Percentiles rank a stretch among this genome's conserved stretches.
These are phyloP conservation scores for Cryptosporidium xiaoi DNA, from an alignment of 169 alveolate species.

Conservation along the genomic window DNA sequence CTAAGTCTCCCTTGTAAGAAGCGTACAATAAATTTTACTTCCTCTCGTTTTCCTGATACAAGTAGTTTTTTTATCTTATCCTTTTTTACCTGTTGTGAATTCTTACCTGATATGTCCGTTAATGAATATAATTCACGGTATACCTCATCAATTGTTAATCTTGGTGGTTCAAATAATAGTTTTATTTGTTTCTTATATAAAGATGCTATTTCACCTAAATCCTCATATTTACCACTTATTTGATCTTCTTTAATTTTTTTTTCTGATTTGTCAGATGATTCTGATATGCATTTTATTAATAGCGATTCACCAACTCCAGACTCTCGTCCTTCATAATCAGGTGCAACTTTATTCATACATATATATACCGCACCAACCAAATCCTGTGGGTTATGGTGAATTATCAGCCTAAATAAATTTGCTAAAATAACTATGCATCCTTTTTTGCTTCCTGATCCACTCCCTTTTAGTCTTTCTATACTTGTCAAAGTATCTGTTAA, in stretches of 20 bases:
- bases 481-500: slow-evolving; percentile 82
- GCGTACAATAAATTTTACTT: slow-evolving; percentile 94
- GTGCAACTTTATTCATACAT: slow-evolving; percentile 89
- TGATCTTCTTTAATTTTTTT: slow-evolving; percentile 89
- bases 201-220: slow-evolving; percentile 91
- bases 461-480: slow-evolving; percentile 86
- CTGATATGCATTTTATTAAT: slow-evolving; percentile 93
- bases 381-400: slow-evolving; percentile 86
- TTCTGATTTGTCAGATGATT: slow-evolving; percentile 92
- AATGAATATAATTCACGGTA: slow-evolving; percentile 76
- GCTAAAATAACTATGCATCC: slow-evolving; percentile 84
- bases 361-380: slow-evolving; percentile 85
- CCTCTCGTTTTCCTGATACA: slow-evolving; percentile 91
- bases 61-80: slow-evolving; percentile 88
- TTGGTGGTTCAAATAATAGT: slow-evolving; percentile 86
- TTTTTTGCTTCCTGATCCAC: slow-evolving; percentile 90
- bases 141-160: slow-evolving; percentile 85
- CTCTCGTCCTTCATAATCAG: slow-evolving; percentile 94
- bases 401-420: slow-evolving; percentile 79
- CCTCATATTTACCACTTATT: slow-evolving; percentile 88
- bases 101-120: slow-evolving; percentile 56
- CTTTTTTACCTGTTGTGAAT: slow-evolving; percentile 79
- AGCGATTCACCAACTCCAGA: slow-evolving; percentile 97
- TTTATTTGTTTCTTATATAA: slow-evolving; percentile 81
- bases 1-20: slow-evolving; percentile 94